Evolutionary conservation across 371 early-diverging fungal genomes (phyloP), one percentile per base, ranked within the genome.

Genomic region (Capniomyces stellatus): DNA sequence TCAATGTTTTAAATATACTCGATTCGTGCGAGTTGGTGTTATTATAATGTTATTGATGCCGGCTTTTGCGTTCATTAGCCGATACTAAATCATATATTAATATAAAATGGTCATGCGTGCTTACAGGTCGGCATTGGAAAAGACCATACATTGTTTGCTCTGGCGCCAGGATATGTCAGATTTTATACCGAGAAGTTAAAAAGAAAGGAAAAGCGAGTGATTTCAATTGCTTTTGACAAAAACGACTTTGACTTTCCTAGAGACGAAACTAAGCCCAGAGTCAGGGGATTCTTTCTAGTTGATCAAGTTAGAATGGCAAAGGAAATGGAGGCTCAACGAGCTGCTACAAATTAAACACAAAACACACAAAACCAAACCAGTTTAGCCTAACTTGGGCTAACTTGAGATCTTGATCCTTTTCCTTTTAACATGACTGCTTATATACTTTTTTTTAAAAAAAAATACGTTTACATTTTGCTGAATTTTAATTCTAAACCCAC

Each of bases 131-230:
- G 85, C 13, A 79, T 87, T 62, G 92, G 92, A 51, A 79, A 82
- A 58, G 96, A 92, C 69, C 89, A 88, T 67, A 95, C 96, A 15
- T 64, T 93, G 44, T 89, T 66, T 65, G 88, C 93, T 24, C 66
- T 84, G 39, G 73, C 75, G 42, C 73, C 77, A 1, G 96, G 96
- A n/a, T 81, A 77, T 56, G 92, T 95, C 29, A 77, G 77, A 54
- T 83, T 89, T 55, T 89, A 89, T 57, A 69, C 67, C 57, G 72
- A 51, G 77, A 75, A 25, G 70, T 68, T 60, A 71, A 76, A 54
- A 71, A 77, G 57, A 51, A 77, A 77, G 57, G 73, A 81, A 62
- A 74, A 87, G 47, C 73, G 87, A 51, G 78, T 75, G 58, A 82
- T 94, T 43, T 84, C 87, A 6, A 81, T 94, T 23, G 77, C 81